These are phyloP conservation scores for Wickerhamomyces hampshirensis DNA, from an alignment of 805 yeast species.

Conservation along the genomic window DNA sequence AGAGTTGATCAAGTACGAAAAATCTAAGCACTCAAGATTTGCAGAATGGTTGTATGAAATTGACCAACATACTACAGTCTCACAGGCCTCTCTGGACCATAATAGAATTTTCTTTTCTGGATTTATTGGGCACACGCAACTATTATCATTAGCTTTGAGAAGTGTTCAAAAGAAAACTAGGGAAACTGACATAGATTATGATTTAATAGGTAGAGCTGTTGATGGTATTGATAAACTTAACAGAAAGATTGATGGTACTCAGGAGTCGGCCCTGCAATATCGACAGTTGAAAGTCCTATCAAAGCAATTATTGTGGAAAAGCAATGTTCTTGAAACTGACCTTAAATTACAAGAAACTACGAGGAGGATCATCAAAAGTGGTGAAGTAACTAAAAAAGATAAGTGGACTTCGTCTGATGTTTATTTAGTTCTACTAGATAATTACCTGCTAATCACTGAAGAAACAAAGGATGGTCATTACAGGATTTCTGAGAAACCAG, in stretches of 20 bases:
- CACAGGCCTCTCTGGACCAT: conserved; percentile 38
- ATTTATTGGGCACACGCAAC: conserved; percentile 48
- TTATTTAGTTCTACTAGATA: conserved; percentile 59
- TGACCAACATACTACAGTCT: conserved; percentile 43
- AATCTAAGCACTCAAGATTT: conserved; percentile 37
- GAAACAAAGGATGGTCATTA: conserved; percentile 36
- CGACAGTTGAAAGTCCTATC: conserved; percentile 51
- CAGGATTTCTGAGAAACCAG: conserved; percentile 52
- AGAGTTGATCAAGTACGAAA: conserved; percentile 46
- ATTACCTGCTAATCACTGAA: conserved; percentile 63
- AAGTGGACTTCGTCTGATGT: conserved; percentile 52
- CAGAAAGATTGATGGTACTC: conserved; percentile 53
- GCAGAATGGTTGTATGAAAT: conserved; percentile 53
- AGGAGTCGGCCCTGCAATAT: conserved; percentile 55
- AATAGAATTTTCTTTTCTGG: conserved; percentile 55
- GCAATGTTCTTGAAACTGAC: conserved; percentile 38
- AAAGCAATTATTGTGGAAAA: conserved; percentile 50
- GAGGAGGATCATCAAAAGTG: conserved; percentile 54
- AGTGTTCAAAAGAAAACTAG: conserved; percentile 51
- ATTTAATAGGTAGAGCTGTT: conserved; percentile 47
- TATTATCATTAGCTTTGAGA: conserved; percentile 56
- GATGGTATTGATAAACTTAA: conserved; percentile 52
- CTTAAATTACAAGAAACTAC: conserved; percentile 48
- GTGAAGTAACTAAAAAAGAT: conserved; percentile 57
- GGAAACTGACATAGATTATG: conserved; percentile 46